Conservation (phyloP, 192 early-diverging fungal genomes). For the Coemansia furcata region DNA sequence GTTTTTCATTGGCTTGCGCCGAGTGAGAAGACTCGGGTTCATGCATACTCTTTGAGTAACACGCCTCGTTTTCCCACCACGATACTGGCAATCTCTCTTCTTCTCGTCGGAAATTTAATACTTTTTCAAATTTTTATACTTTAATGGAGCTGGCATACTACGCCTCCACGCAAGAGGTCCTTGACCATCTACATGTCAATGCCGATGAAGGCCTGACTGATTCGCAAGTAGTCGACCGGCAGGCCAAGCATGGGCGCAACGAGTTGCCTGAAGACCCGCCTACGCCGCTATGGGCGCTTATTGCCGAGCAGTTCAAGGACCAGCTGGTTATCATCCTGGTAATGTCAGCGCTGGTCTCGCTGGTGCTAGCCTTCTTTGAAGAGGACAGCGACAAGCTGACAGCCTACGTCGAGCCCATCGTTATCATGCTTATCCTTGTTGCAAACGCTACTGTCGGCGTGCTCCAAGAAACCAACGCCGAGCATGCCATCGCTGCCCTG, state of each 20-base stretch:
- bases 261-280: slow-evolving; percentile 88
- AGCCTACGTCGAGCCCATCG: slow-evolving; percentile 96
- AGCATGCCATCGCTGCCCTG: slow-evolving; percentile 97
- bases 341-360: slow-evolving; percentile 84
- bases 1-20: slow-evolving; percentile 9
- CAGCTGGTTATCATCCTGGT: slow-evolving; percentile 97
- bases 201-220: slow-evolving; percentile 62
- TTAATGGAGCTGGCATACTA: slow-evolving; percentile 64
- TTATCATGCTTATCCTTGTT: slow-evolving; percentile 96
- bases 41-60: background rate
- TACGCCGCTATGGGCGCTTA: slow-evolving; percentile 89
- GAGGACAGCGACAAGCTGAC: slow-evolving; percentile 66
- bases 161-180: slow-evolving; percentile 63
- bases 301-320: slow-evolving; percentile 98
- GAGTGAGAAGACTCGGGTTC: background rate
- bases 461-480: slow-evolving; percentile 93
- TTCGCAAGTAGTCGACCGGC: slow-evolving; percentile 60
- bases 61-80: background rate
- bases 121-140: background rate
- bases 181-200: slow-evolving; percentile 67
- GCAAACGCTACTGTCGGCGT: slow-evolving; percentile 98
- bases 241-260: slow-evolving; percentile 74
- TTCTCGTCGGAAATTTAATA: background rate
- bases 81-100: too few relatives aligned
- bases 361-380: slow-evolving; percentile 90